These are phyloP conservation scores for Wickerhamiella parazyma DNA, from an alignment of 805 yeast genomes.

Conservation along the genomic window DNA sequence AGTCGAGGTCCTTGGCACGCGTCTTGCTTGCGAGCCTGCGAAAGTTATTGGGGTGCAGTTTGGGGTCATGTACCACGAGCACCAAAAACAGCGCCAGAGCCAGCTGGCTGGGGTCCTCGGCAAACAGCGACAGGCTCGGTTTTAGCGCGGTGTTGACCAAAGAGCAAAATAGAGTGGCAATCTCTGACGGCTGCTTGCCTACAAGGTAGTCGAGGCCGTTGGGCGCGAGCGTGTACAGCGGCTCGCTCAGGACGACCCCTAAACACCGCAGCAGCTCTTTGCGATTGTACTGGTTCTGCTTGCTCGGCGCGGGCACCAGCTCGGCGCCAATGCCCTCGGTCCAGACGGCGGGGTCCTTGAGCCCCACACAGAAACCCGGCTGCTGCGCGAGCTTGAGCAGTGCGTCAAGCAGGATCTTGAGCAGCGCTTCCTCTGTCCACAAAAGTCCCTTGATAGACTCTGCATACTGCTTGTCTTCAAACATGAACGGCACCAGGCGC, in stretches of 20 bases:
- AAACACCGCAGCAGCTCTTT: constrained; percentile 53
- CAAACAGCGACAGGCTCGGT: neutral
- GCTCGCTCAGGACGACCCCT: constrained; percentile 45
- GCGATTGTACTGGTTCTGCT: constrained; percentile 46
- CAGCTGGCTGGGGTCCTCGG: neutral
- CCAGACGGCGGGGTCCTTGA: constrained; percentile 37
- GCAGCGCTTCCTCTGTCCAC: neutral
- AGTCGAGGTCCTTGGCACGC: constrained; percentile 24
- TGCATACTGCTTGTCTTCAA: constrained; percentile 34
- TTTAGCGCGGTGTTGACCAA: constrained; percentile 42
- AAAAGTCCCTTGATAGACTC: neutral
- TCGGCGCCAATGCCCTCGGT: constrained; percentile 61
- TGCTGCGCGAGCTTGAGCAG: constrained; percentile 40
- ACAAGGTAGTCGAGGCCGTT: constrained; percentile 52
- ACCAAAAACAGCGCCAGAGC: constrained; percentile 21
- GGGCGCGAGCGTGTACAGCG: constrained; percentile 41
- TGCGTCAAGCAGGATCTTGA: constrained; percentile 26
- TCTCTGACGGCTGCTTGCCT: constrained; percentile 36
- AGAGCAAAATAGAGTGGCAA: constrained; percentile 47
- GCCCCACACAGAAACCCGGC: constrained; percentile 41
- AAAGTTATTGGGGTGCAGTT: constrained; percentile 20
- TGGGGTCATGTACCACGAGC: neutral
- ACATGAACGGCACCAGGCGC: constrained; percentile 50
- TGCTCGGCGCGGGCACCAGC: constrained; percentile 24
- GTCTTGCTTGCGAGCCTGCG: constrained; percentile 25